Percentiles rank a stretch among this genome's conserved stretches.
Conservation (phyloP, 176 grass and related monocot genomes). For the Alopecurus myosuroides region DNA sequence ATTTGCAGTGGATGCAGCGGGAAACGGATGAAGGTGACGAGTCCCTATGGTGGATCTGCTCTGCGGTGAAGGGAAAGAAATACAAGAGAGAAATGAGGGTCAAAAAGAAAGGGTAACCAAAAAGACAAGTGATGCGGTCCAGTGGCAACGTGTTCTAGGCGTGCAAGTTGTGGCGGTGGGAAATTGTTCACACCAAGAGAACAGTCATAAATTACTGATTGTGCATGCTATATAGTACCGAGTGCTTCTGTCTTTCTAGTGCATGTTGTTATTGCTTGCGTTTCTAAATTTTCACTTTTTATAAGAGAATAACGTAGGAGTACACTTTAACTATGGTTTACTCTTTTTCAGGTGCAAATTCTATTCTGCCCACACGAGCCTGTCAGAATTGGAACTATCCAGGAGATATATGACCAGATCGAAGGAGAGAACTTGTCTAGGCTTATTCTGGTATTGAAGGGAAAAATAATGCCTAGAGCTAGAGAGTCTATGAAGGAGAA, state of each 20-base stretch:
- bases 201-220: neutral
- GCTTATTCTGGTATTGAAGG: constrained; percentile 61
- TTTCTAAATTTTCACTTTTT: neutral
- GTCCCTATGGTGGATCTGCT: neutral
- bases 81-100: neutral
- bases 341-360: constrained; percentile 60
- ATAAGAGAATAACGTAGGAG: neutral
- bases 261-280: neutral
- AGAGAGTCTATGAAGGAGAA: constrained; percentile 65
- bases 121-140: neutral
- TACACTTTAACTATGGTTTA: constrained; percentile 12
- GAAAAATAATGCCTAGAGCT: constrained; percentile 58
- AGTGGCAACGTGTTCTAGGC: neutral
- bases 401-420: constrained; percentile 29
- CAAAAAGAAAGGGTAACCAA: neutral
- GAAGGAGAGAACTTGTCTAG: constrained; percentile 49
- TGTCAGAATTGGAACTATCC: constrained; percentile 57
- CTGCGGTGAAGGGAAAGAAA: neutral
- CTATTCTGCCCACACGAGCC: constrained; percentile 56
- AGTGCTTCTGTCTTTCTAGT: neutral
- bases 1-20: neutral
- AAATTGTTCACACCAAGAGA: neutral
- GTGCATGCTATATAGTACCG: neutral
- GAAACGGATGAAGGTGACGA: neutral
- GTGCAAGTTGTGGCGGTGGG: neutral